These are phyloP conservation scores for Eucalyptus grandis DNA, from an alignment of 345 rosid species.

Conservation along the genomic window DNA sequence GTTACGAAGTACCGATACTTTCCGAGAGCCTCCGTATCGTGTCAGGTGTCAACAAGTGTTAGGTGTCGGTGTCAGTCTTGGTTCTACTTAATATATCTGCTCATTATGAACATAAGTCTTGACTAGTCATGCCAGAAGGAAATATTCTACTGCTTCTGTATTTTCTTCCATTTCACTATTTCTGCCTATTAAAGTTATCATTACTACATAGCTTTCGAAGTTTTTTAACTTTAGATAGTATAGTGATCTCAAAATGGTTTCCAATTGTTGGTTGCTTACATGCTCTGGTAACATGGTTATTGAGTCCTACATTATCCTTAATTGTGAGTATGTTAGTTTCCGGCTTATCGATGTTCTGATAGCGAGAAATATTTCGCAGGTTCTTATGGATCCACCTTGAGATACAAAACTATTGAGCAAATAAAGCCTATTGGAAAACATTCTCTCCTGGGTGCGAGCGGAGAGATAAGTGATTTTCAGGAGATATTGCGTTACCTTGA, in stretches of 20 bases:
- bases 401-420: constrained; percentile 84
- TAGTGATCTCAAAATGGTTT: neutral
- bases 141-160: neutral
- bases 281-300: neutral
- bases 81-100: too few species aligned
- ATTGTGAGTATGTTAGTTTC: neutral
- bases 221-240: neutral
- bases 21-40: too few species aligned
- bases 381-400: constrained; percentile 94
- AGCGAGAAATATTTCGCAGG: constrained; percentile 20
- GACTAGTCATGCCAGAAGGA: neutral
- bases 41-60: rapidly evolving
- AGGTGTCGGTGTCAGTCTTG: rapidly evolving
- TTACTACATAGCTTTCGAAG: neutral
- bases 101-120: neutral
- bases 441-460: constrained; percentile 90
- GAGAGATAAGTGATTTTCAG: constrained; percentile 96
- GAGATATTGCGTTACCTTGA: constrained; percentile 81
- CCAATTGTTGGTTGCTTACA: neutral
- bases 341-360: neutral
- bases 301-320: neutral
- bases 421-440: constrained; percentile 83
- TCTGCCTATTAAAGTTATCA: neutral
- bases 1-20: too few species aligned
- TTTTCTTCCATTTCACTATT: neutral